Evolutionary conservation across 2,329 filamentous ascomycete genomes (phyloP).

Genomic region (Epichloe aotearoae): DNA sequence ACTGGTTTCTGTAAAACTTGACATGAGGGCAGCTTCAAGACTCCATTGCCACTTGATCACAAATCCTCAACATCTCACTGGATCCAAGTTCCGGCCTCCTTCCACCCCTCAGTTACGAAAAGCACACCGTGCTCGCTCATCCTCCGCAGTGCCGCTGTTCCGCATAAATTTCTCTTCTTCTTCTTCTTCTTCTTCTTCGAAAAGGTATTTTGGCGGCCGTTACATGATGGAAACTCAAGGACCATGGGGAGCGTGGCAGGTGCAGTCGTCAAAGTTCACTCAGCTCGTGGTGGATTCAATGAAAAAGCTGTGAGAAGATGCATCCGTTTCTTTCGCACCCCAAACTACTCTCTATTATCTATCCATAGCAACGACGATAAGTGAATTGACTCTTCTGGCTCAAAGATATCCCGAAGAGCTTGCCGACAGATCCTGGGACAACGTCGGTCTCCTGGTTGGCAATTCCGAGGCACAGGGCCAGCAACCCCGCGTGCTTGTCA

Average conservation of each 20-base stretch:
- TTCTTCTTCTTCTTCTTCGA: neutral
- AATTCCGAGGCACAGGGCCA: constrained; percentile 23
- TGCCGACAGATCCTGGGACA: constrained; percentile 87
- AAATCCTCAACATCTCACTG: neutral
- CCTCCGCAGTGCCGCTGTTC: neutral
- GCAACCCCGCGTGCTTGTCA: constrained; percentile 37
- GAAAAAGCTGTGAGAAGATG: constrained; percentile 53
- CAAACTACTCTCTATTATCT: too few relatives aligned
- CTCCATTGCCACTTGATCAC: neutral
- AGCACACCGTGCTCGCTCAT: neutral
- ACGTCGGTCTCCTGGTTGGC: constrained; percentile 68
- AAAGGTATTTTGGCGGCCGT: neutral
- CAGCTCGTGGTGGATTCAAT: constrained; percentile 62
- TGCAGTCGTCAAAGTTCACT: constrained; percentile 29
- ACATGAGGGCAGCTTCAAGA: constrained; percentile 8
- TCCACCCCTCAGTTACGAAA: neutral
- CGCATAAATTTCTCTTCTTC: neutral
- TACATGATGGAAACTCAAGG: constrained; percentile 16
- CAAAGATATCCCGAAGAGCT: constrained; percentile 74
- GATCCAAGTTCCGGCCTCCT: neutral
- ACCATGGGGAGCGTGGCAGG: constrained; percentile 28
- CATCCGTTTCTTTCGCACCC: too few relatives aligned
- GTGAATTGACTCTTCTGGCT: neutral
- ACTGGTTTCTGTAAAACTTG: neutral
- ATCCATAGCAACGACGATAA: too few relatives aligned